A percentile compares a stretch with the other conserved stretches of the same genome.
phyloP scores from a whole-genome alignment of 169 alveolate genomes.

The Plasmodium vinckei region DNA sequence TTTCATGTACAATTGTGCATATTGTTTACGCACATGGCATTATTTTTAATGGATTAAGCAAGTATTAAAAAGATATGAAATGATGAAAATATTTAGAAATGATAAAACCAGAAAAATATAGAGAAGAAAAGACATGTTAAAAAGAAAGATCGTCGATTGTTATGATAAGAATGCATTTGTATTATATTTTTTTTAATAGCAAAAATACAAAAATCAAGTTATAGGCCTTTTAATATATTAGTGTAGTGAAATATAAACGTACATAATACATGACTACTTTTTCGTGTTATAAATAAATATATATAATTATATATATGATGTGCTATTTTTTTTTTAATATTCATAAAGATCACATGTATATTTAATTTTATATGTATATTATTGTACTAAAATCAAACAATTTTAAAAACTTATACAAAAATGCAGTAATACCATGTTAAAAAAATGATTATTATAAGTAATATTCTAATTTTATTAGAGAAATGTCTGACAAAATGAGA shows the following conservation, averaged over 20 bases:
- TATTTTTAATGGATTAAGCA: neutral
- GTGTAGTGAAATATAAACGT: too few relatives aligned
- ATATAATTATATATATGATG: too few relatives aligned
- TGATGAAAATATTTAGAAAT: neutral
- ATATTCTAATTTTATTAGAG: neutral
- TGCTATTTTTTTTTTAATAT: neutral
- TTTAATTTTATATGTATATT: neutral
- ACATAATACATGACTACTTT: too few relatives aligned
- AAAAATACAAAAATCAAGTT: too few relatives aligned
- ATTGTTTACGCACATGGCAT: neutral
- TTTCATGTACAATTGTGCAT: neutral
- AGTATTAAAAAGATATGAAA: neutral
- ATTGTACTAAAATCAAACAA: neutral
- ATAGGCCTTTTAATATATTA: too few relatives aligned
- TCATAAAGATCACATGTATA: neutral
- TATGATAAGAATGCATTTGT: neutral
- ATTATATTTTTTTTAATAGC: too few relatives aligned
- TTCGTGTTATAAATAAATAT: too few relatives aligned
- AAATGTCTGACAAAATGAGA: neutral
- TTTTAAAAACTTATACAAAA: neutral
- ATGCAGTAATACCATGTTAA: neutral
- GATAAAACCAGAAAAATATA: neutral
- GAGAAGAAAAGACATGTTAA: neutral
- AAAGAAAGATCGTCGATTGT: neutral
- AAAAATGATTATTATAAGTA: neutral